Evolutionary conservation across 345 rosid genomes (phyloP).

Genomic region (Arabis alpina): DNA sequence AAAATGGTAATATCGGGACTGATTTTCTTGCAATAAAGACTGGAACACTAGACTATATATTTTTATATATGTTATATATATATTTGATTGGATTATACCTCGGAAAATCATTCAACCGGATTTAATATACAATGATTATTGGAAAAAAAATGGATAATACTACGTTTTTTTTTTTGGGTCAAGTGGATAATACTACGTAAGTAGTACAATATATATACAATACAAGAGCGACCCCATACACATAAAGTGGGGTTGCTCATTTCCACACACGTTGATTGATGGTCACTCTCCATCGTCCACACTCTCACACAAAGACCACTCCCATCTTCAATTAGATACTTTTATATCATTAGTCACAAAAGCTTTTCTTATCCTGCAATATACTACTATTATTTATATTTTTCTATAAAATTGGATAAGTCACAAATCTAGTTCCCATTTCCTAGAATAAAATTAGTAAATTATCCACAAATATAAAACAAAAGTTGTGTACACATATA

Average conservation of each 20-base stretch:
- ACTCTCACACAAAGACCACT: constrained; percentile 21
- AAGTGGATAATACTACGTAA: no score
- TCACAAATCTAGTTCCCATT: not conserved
- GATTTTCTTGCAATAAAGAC: no score
- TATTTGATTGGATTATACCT: no score
- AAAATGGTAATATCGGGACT: no score
- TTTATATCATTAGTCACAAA: not conserved
- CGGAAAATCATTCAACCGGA: no score
- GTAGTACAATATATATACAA: no score
- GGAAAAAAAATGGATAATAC: no score
- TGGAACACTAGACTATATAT: no score
- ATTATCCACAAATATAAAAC: not conserved
- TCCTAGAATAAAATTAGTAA: not conserved
- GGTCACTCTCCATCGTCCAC: constrained; percentile 34
- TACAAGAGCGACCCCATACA: constrained; percentile 26
- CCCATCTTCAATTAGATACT: constrained; percentile 19
- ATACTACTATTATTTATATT: not conserved
- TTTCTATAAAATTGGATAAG: not conserved
- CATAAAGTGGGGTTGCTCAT: constrained; percentile 23
- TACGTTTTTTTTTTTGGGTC: no score
- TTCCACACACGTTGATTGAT: constrained; percentile 41
- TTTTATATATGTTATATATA: no score
- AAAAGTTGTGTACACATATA: no score
- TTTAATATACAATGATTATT: no score
- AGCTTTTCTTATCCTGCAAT: not conserved